Percentiles rank a stretch among this genome's conserved stretches.
Conservation (phyloP, 106 monocot species). For the Allium fistulosum region DNA sequence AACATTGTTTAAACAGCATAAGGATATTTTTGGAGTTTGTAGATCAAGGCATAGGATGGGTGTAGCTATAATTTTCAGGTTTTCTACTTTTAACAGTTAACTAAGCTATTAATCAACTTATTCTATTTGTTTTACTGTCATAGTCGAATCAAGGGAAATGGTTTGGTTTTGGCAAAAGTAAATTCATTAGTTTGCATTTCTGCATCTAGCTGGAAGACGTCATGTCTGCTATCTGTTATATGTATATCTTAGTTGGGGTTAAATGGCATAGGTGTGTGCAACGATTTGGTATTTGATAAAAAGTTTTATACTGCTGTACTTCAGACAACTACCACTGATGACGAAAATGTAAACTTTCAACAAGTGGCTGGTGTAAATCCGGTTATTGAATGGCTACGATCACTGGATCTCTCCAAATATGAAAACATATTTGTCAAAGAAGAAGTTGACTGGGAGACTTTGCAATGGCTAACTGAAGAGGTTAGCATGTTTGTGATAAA, state of each 20-base stretch:
- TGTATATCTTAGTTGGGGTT: background rate
- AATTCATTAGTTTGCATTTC: background rate
- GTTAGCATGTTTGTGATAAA: slow-evolving; percentile 20
- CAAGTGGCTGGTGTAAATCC: slow-evolving; percentile 27
- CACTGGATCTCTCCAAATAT: slow-evolving; percentile 67
- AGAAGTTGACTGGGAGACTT: slow-evolving; percentile 86
- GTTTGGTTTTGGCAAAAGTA: background rate
- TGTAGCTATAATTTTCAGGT: too few species aligned
- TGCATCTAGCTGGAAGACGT: background rate
- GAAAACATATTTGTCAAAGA: slow-evolving; percentile 72
- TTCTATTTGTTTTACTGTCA: too few species aligned
- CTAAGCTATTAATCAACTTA: too few species aligned
- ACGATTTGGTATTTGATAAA: background rate
- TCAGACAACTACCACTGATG: background rate
- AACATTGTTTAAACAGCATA: too few species aligned
- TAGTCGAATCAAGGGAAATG: too few species aligned
- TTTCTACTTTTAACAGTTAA: too few species aligned
- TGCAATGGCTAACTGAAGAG: slow-evolving; percentile 90
- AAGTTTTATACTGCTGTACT: background rate
- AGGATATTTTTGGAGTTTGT: too few species aligned
- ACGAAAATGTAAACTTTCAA: background rate
- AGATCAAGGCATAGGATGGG: too few species aligned
- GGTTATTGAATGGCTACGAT: slow-evolving; percentile 56
- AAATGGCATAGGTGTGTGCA: too few species aligned
- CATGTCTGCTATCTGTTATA: background rate